Base-by-base conservation (phyloP, 2,329 filamentous ascomycete species). In the Cercospora sp. region DNA sequence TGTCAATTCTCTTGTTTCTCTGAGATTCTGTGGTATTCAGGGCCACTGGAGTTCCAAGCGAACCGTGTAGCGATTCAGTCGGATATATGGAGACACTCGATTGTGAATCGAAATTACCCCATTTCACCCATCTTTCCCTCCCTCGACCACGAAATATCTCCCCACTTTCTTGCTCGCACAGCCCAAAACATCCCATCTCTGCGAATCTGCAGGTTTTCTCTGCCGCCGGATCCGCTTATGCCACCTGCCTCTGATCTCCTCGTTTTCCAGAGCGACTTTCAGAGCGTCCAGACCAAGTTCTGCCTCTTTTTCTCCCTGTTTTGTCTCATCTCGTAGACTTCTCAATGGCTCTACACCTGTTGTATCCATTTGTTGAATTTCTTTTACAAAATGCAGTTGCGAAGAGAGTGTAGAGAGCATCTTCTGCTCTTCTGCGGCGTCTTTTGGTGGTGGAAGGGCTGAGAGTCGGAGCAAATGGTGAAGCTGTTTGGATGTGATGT, bases 301-400 rank as follows among this genome's bases (percentile, higher is more conserved):
- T 57, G 85, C 84, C 70, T 88, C 87, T 42, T 80, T 76, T 28
- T 86, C 75, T 0, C 86, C 87, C 12, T 79, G 79, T 2, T 76
- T 73, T 1, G 91, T 91, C 81, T 95, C 94, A 77, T 98, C 94
- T 63, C 92, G 88, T 66, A 98, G 90, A 55, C 90, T 90, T 61
- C 87, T 85, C 53, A 99, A 81, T 0, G 95, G 94, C 65, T 88
- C 84, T 0, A 97, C 83, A 3, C 86, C 88, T 0, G 84, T 80
- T 0, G 92, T 94, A 78, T 96, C 87, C 60, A 97, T 90, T 55
- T 85, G 83, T 76, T 96, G 94, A 20, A 98, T 89, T 70, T 93
- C 88, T 69, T 87, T 89, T n/a, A 98, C 93, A 76, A 99, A 99
- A 75, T 91, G 90, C 0, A 99, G 86, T 77, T 99, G 95, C 8